These are phyloP conservation scores for Cutaneotrichosporon spelunceum DNA, from an alignment of 1,284 basidiomycete genomes.

Conservation along the genomic window DNA sequence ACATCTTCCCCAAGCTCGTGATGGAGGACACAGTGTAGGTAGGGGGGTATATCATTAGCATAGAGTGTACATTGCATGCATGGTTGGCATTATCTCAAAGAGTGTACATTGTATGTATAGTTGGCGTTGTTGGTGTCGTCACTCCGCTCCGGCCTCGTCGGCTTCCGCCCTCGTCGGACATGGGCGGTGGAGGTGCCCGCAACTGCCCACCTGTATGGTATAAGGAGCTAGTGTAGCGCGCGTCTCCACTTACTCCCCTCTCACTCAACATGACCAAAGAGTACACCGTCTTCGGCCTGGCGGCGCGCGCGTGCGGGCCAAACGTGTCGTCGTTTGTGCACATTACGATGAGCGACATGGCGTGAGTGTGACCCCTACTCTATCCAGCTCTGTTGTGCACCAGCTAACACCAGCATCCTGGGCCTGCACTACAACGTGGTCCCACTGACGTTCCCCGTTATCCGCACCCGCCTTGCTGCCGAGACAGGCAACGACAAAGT, in stretches of 20 bases:
- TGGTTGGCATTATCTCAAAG: conserved; percentile 12
- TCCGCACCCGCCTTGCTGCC: conserved; percentile 30
- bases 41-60: not conserved
- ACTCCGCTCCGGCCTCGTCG: not conserved
- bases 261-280: not conserved
- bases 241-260: too few species aligned
- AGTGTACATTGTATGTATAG: conserved; percentile 8
- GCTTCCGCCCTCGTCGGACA: not conserved
- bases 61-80: conserved; percentile 7
- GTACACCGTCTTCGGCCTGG: conserved; percentile 1
- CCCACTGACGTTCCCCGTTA: conserved; percentile 29
- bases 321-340: conserved; percentile 22
- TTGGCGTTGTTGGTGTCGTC: conserved; percentile 13
- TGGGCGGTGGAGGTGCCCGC: not conserved
- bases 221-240: too few species aligned
- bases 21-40: conserved; percentile 58
- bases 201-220: conserved; percentile 1
- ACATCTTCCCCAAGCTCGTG: conserved; percentile 79
- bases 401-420: conserved; percentile 26
- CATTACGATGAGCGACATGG: conserved; percentile 19
- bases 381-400: too few species aligned
- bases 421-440: conserved; percentile 22
- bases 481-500: conserved; percentile 35
- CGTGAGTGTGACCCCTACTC: too few species aligned
- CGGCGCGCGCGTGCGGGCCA: not conserved